Evolutionary conservation across 495 filamentous ascomycete genomes (phyloP), one percentile per base, ranked within the genome.

Genomic region (Penicillium macrosclerotiorum): DNA sequence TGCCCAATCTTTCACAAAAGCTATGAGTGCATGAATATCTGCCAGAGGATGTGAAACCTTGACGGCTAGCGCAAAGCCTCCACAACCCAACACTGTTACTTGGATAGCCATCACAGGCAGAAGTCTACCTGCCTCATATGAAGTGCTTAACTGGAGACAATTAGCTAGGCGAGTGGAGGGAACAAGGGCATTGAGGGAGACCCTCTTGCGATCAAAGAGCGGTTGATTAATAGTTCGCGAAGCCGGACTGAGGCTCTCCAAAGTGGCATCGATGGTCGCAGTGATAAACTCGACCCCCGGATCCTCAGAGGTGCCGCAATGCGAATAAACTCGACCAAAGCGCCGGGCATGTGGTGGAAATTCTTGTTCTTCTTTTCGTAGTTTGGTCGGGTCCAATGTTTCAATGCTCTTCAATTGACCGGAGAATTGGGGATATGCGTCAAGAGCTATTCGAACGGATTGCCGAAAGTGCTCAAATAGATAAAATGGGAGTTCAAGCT

Each of bases 1-100:
- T 13, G 69, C 64, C 74, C 71, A 78, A 24, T 69, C 60, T 22
- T 76, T 64, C 4, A 69, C 59, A 23, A 81, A 80, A 13, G 62
- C 49, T 9, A 68, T 54, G n/a, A 81, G 43, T 1, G 69, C 34
- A 20, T 68, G 55, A 3, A 74, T 73, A 55, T 81, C 78, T 1
- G 69, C 68, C 4, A 80, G 52, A 12, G 66, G 64, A 51, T 81
- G 77, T 0, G 70, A 61, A 1, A 75, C 40, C 29, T 63, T 68
- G 14, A 74, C 55, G 22, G 66, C 61, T 4, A 79, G 30, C 2
- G 65, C 65, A 29, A 65, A 67, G 3, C 71, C 74, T 6, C 71
- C 73, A 32, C 64, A 69, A 8, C 53, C 55, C 32, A 75, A 65
- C 2, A 47, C 47, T 0, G 64, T 77, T 6, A 77, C 8, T 41